Evolutionary conservation across 176 grass and related monocot genomes (phyloP).

Genomic region (Canna indica): DNA sequence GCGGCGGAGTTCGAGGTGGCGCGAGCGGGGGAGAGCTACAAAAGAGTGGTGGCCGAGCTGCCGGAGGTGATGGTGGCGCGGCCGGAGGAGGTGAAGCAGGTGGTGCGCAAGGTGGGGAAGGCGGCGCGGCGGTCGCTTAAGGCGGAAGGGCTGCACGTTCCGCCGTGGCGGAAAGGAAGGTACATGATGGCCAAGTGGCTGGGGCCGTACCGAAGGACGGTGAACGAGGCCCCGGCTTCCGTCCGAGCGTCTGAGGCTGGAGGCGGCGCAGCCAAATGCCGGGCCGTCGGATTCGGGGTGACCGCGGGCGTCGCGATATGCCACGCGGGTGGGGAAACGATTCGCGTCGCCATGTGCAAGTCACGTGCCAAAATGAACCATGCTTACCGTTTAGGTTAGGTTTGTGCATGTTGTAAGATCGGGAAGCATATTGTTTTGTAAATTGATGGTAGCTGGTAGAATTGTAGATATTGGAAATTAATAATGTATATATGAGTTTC

Average conservation of each 20-base stretch:
- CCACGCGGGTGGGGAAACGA: no score
- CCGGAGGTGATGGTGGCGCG: constrained; percentile 31
- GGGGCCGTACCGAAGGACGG: constrained; percentile 39
- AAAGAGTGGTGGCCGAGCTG: constrained; percentile 6
- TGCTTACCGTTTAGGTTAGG: no score
- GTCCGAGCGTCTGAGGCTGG: neutral
- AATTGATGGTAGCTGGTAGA: no score
- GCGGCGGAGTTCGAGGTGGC: constrained; percentile 30
- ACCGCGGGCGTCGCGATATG: neutral
- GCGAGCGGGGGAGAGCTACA: constrained; percentile 19
- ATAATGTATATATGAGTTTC: no score
- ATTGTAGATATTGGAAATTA: no score
- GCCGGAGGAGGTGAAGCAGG: constrained; percentile 19
- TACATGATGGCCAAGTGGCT: constrained; percentile 65
- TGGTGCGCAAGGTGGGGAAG: constrained; percentile 26
- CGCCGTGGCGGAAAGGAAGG: constrained; percentile 49
- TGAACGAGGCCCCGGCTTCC: constrained; percentile 27
- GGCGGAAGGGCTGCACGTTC: constrained; percentile 35
- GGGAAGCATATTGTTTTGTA: no score
- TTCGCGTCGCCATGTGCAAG: no score
- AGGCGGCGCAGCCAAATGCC: constrained; percentile 15
- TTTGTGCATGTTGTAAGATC: no score
- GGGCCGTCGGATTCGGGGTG: constrained; percentile 17
- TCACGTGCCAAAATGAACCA: no score
- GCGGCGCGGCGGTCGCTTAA: constrained; percentile 36